Evolutionary conservation across 2,329 filamentous ascomycete genomes (phyloP), one percentile per base, ranked within the genome.

Genomic region (Microcera coccophila): DNA sequence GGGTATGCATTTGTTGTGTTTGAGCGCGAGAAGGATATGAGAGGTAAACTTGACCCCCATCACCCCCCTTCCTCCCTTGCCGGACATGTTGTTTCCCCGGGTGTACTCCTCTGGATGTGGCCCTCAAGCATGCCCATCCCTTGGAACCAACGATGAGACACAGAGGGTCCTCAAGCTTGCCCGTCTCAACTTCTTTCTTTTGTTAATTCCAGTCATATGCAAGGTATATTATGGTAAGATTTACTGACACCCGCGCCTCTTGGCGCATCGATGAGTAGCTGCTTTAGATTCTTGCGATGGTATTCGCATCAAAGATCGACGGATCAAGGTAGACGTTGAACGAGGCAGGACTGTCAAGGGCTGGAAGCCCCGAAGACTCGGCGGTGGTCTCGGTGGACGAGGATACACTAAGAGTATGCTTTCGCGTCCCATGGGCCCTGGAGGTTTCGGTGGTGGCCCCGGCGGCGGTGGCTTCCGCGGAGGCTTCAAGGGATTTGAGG

Each of bases 1-100:
- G 93, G 93, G 49, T 98, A 98, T 67, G 93, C 89, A 48, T 98
- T 98, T 63, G 85, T 98, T 56, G 88, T 97, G 41, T 98, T 91
- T 64, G 91, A 97, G 69, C 85, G 88, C 66, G 93, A 97, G 71
- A 90, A 91, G 69, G 93, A 97, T 65, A 96, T 97, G 90, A 94
- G 94, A 89, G 90, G 90, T 96, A 94, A 81, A 69, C 68, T 64
- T 62, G 65, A 65, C 70, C 52, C 36, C 37, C 45, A 34, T 38
- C 35, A 28, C 36, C 41, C 50, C 63, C 66, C 57, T 62, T 67
- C 64, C 61, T 46, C 53, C 60, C 55, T 41, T 40, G 54, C 46
- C 45, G 55, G 53, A 42, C 50, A 49, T 53, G 38, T 42, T 24
- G 24, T 45, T 52, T 44, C 42, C 34, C 47, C 41, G 52, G 54